Conservation (phyloP, 2,329 filamentous ascomycete species). For the Cladosporium sp. region DNA sequence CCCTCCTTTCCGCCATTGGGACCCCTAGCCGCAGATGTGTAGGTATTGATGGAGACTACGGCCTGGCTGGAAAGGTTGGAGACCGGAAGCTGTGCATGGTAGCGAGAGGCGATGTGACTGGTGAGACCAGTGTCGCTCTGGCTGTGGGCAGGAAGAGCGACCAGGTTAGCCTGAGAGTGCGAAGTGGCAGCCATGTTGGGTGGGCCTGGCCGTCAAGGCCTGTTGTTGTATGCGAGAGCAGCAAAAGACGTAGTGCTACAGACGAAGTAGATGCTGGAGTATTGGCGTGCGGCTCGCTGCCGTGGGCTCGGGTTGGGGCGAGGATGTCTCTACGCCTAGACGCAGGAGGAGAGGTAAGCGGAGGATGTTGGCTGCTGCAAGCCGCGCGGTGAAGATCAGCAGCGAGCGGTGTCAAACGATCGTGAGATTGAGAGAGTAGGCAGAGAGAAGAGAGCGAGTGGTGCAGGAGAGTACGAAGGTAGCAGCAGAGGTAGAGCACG, state of each 20-base stretch:
- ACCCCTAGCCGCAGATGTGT: slow-evolving; percentile 81
- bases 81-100: slow-evolving; percentile 85
- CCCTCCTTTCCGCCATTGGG: slow-evolving; percentile 88
- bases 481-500: not conserved
- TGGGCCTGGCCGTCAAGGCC: slow-evolving; percentile 23
- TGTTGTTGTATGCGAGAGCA: not conserved
- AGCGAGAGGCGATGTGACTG: slow-evolving; percentile 79
- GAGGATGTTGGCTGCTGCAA: not conserved
- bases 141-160: slow-evolving; percentile 77
- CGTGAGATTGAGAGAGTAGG: not conserved
- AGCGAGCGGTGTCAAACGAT: slow-evolving; percentile 6
- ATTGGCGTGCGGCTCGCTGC: not conserved
- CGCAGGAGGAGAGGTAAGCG: not conserved
- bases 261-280: slow-evolving; percentile 9
- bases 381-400: slow-evolving; percentile 13
- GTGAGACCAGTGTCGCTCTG: slow-evolving; percentile 68
- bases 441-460: not conserved
- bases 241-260: not conserved
- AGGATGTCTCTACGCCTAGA: not conserved
- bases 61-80: slow-evolving; percentile 87
- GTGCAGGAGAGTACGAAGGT: slow-evolving; percentile 4
- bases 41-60: slow-evolving; percentile 89
- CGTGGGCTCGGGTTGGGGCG: not conserved
- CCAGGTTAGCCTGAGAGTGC: slow-evolving; percentile 81
- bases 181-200: slow-evolving; percentile 37